These are phyloP conservation scores for Trichoderma atrobrunneum DNA, from an alignment of 2,329 filamentous ascomycete species.

Conservation along the genomic window DNA sequence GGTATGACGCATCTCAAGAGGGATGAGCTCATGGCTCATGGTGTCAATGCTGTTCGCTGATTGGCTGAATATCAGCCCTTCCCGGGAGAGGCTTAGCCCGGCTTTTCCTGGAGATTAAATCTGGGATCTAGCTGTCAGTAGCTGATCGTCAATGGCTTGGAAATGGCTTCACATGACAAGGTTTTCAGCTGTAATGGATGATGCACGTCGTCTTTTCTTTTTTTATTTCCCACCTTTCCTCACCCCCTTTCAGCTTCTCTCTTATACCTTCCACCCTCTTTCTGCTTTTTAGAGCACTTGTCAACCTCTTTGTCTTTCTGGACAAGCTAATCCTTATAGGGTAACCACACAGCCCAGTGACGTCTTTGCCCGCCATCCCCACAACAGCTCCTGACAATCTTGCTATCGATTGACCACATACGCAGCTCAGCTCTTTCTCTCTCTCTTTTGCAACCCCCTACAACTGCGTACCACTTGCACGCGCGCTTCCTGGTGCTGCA, in stretches of 20 bases:
- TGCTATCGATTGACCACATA: constrained; percentile 12
- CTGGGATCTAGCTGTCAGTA: not conserved
- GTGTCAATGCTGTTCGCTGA: not conserved
- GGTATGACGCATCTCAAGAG: not conserved
- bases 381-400: constrained; percentile 19
- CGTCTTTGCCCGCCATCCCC: constrained; percentile 15
- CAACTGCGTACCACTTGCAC: not conserved
- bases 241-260: not conserved
- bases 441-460: not conserved
- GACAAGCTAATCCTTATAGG: not conserved
- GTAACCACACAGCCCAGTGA: constrained; percentile 8
- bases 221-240: not conserved
- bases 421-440: not conserved
- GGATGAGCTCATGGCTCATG: constrained; percentile 18
- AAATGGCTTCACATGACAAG: not conserved
- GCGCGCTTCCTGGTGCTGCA: not conserved
- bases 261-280: not conserved
- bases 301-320: not conserved
- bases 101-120: not conserved
- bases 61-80: not conserved
- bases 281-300: not conserved
- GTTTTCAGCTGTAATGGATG: not conserved
- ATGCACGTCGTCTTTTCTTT: not conserved
- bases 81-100: constrained; percentile 3
- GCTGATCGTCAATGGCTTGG: not conserved